Percentiles rank a stretch among this genome's conserved stretches.
phyloP scores from a whole-genome alignment of 441 rosid genomes.

The Biscutella auriculata region DNA sequence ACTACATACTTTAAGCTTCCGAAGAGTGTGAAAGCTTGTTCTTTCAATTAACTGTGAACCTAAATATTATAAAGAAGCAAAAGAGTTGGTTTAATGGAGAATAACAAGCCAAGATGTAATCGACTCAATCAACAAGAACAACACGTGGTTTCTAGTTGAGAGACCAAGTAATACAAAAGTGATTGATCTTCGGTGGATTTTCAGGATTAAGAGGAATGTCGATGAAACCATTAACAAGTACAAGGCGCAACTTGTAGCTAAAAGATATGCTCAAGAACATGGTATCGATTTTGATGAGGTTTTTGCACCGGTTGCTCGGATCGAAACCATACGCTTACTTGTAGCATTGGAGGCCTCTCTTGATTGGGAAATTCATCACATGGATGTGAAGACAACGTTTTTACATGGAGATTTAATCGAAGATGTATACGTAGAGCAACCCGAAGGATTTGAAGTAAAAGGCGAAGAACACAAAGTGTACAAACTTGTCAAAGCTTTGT shows the following conservation, averaged over 20 bases:
- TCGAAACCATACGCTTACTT: neutral
- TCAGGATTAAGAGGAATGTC: neutral
- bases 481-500: no score
- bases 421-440: neutral
- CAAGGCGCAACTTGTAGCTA: neutral
- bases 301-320: neutral
- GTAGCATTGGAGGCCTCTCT: neutral
- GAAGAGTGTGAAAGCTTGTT: neutral
- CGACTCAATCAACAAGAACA: neutral
- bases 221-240: neutral
- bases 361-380: neutral
- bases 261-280: no score
- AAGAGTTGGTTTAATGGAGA: neutral
- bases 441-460: neutral
- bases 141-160: neutral
- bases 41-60: neutral
- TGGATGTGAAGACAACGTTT: neutral
- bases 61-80: neutral
- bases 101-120: neutral
- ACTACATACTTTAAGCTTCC: neutral
- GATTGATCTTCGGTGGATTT: no score
- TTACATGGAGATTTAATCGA: neutral
- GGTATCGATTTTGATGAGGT: neutral
- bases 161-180: neutral
- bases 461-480: no score